Percentiles rank a stretch among this genome's conserved stretches.
Conservation (phyloP, 2,329 filamentous ascomycete genomes). For the Stylonectria norvegica region DNA sequence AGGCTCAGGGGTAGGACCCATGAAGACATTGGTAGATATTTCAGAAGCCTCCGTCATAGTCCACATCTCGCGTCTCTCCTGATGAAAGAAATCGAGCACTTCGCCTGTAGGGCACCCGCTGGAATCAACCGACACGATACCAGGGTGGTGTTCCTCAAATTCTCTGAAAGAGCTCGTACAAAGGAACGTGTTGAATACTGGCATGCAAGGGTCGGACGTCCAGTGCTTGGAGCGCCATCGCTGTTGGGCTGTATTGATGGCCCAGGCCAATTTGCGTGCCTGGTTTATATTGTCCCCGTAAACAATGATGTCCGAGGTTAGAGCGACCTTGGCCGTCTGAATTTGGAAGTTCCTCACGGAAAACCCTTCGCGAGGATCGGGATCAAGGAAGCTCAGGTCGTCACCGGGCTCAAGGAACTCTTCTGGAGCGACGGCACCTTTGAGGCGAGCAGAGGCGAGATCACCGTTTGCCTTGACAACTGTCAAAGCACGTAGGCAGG, state of each 20-base stretch:
- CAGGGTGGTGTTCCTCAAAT: constrained; percentile 66
- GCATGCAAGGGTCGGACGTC: constrained; percentile 50
- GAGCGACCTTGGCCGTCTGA: constrained; percentile 81
- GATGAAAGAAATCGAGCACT: constrained; percentile 83
- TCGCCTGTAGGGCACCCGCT: constrained; percentile 68
- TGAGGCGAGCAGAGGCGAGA: constrained; percentile 69
- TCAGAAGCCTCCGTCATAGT: constrained; percentile 86
- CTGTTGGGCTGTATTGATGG: constrained; percentile 71
- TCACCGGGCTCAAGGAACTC: constrained; percentile 64
- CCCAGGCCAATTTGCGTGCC: constrained; percentile 62
- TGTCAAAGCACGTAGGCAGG: constrained; percentile 75
- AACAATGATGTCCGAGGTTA: constrained; percentile 86
- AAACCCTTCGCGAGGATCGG: constrained; percentile 86
- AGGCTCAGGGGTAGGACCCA: constrained; percentile 80
- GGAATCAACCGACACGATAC: constrained; percentile 73
- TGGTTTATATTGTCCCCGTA: constrained; percentile 72
- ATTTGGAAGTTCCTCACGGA: constrained; percentile 98
- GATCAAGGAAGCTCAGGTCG: constrained; percentile 67
- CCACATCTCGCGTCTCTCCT: constrained; percentile 90
- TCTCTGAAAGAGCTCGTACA: constrained; percentile 60
- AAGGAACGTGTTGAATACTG: constrained; percentile 83
- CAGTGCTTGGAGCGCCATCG: constrained; percentile 68
- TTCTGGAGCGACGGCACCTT: constrained; percentile 78
- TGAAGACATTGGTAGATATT: constrained; percentile 84
- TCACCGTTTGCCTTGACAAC: constrained; percentile 88